These are phyloP conservation scores for Fusarium tupiense DNA, from an alignment of 2,329 filamentous ascomycete genomes.

Conservation along the genomic window DNA sequence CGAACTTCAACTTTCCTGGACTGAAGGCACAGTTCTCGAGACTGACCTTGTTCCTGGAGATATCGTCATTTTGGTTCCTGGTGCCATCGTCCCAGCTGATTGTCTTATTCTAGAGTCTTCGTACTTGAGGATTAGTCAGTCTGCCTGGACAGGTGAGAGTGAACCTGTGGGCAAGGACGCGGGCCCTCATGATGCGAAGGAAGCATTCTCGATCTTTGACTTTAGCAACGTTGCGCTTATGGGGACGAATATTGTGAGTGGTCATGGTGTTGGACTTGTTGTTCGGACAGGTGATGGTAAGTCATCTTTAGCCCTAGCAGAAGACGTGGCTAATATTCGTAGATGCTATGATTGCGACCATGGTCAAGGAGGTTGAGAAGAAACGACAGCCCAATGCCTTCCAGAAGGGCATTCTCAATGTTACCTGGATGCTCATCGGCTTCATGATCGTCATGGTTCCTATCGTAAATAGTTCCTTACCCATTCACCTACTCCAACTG, in stretches of 20 bases:
- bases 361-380: conserved; percentile 1
- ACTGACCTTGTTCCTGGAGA: neutral
- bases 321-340: rapidly evolving
- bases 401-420: neutral
- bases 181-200: neutral
- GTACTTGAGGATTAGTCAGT: neutral
- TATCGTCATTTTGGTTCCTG: neutral
- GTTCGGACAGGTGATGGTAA: neutral
- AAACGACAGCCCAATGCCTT: neutral
- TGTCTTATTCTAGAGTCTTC: neutral
- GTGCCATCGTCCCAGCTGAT: neutral
- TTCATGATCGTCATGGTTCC: conserved; percentile 7
- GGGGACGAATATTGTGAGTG: neutral
- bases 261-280: neutral
- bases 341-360: neutral
- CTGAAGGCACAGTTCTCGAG: neutral
- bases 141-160: conserved; percentile 2
- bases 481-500: rapidly evolving
- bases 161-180: neutral
- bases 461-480: neutral
- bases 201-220: neutral
- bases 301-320: rapidly evolving
- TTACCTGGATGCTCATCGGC: neutral
- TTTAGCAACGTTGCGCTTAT: neutral
- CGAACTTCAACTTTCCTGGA: neutral